Percentiles rank a stretch among this genome's conserved stretches.
These are phyloP conservation scores for Sarocladium strictum DNA, from an alignment of 2,329 filamentous ascomycete genomes.

Conservation along the genomic window DNA sequence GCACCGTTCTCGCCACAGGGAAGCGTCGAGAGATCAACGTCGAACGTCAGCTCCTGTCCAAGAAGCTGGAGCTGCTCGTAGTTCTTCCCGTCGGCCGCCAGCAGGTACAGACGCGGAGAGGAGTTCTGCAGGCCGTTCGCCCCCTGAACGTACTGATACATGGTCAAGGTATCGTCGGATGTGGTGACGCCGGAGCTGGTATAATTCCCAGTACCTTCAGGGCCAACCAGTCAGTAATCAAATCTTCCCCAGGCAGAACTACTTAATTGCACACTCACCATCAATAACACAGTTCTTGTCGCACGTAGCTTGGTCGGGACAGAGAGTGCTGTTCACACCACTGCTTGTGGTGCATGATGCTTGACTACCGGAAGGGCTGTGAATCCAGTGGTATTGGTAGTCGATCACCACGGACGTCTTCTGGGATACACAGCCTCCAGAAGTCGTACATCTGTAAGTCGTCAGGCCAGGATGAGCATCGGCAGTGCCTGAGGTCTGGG, in stretches of 20 bases:
- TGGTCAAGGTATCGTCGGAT: constrained; percentile 18
- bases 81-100: constrained; percentile 35
- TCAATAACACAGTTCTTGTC: constrained; percentile 8
- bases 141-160: constrained; percentile 20
- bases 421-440: constrained; percentile 8
- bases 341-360: constrained; percentile 8
- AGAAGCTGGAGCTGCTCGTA: constrained; percentile 53
- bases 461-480: constrained; percentile 6
- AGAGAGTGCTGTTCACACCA: constrained; percentile 4
- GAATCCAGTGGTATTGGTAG: constrained; percentile 11
- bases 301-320: constrained; percentile 3
- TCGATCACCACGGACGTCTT: constrained; percentile 9
- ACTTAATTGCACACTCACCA: too few species aligned
- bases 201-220: constrained; percentile 30
- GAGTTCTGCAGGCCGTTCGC: constrained; percentile 14
- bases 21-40: constrained; percentile 55
- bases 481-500: constrained; percentile 5
- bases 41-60: constrained; percentile 55
- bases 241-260: too few species aligned
- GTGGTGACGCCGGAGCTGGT: constrained; percentile 20
- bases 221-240: too few species aligned
- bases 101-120: constrained; percentile 47
- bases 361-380: neutral
- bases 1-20: constrained; percentile 60
- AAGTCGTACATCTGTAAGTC: constrained; percentile 10